Percentiles rank a stretch among this genome's conserved stretches.
These are phyloP conservation scores for Chrysosporium queenslandicum DNA, from an alignment of 2,329 filamentous ascomycete genomes.

Conservation along the genomic window DNA sequence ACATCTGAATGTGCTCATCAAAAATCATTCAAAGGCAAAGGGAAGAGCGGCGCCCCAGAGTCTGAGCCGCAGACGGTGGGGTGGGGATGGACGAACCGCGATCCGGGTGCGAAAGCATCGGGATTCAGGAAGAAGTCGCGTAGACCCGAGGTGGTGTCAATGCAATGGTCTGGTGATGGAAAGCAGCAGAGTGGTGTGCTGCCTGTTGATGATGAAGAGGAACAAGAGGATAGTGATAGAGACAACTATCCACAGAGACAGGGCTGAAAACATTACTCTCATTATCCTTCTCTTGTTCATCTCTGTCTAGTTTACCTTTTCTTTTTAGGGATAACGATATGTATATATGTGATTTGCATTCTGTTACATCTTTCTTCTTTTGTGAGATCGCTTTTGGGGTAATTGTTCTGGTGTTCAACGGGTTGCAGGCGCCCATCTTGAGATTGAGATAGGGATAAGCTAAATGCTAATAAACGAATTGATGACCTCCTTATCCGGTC, in stretches of 20 bases:
- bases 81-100: constrained; percentile 5
- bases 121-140: constrained; percentile 6
- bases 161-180: constrained; percentile 13
- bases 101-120: background rate
- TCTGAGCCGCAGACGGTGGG: background rate
- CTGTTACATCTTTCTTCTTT: too few relatives aligned
- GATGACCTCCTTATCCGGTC: background rate
- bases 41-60: background rate
- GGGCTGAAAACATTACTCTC: background rate
- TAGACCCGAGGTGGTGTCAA: background rate
- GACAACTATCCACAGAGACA: background rate
- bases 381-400: too few relatives aligned
- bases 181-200: constrained; percentile 14
- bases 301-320: too few relatives aligned
- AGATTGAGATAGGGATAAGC: too few relatives aligned
- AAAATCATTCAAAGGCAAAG: constrained; percentile 3
- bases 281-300: background rate
- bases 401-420: background rate
- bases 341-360: too few relatives aligned
- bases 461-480: too few relatives aligned
- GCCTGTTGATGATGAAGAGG: background rate
- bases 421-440: too few relatives aligned
- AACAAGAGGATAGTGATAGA: constrained; percentile 4
- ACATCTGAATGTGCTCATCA: background rate
- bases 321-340: too few relatives aligned